A percentile compares a stretch with the other conserved stretches of the same genome.
These are phyloP conservation scores for Apiospora hydei DNA, from an alignment of 2,329 filamentous ascomycete genomes.

Conservation along the genomic window DNA sequence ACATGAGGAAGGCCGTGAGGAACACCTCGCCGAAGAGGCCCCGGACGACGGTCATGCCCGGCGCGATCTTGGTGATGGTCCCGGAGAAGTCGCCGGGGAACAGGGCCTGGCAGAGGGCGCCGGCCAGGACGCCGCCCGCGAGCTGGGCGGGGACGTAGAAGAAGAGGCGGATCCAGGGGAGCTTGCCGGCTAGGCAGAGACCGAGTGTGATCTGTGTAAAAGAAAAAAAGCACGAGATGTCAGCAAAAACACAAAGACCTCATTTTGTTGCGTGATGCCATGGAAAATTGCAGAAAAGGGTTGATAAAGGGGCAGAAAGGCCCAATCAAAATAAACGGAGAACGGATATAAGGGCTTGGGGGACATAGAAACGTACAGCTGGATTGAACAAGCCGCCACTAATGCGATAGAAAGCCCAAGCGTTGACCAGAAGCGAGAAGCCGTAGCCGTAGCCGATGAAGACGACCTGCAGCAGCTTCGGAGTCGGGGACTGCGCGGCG, in stretches of 20 bases:
- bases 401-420: slow-evolving; percentile 58
- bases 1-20: slow-evolving; percentile 64
- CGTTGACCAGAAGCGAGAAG: slow-evolving; percentile 54
- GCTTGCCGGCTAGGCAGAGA: slow-evolving; percentile 56
- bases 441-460: slow-evolving; percentile 52
- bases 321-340: no score
- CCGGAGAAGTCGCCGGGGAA: slow-evolving; percentile 56
- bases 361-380: slow-evolving; percentile 37
- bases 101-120: slow-evolving; percentile 60
- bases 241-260: background rate
- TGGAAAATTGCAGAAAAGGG: no score
- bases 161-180: slow-evolving; percentile 53
- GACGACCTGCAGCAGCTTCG: slow-evolving; percentile 41
- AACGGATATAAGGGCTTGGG: background rate
- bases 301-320: background rate
- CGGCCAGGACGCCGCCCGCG: slow-evolving; percentile 60
- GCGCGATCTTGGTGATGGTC: slow-evolving; percentile 35
- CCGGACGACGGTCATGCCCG: slow-evolving; percentile 48
- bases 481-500: slow-evolving; percentile 25
- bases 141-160: slow-evolving; percentile 61
- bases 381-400: slow-evolving; percentile 53
- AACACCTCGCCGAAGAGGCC: slow-evolving; percentile 70
- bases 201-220: slow-evolving; percentile 54
- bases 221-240: background rate
- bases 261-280: no score